Evolutionary conservation across 768 basidiomycete species (phyloP).

Genomic region (Dacryopinax primogenitus): DNA sequence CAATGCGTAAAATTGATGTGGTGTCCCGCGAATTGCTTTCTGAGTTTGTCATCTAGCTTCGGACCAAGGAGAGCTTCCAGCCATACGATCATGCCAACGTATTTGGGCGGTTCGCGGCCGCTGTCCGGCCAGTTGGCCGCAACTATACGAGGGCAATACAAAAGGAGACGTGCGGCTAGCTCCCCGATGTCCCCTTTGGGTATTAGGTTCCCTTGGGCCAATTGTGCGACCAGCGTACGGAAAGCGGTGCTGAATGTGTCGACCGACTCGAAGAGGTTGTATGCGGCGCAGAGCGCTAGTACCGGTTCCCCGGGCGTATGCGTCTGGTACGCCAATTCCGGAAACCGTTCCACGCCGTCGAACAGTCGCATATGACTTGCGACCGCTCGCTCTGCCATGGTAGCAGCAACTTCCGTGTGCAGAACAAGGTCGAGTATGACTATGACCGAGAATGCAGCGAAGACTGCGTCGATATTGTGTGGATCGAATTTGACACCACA

Average conservation of each 20-base stretch:
- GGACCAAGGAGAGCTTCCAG: background rate
- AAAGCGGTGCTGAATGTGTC: background rate
- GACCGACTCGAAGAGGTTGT: background rate
- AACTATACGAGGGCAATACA: background rate
- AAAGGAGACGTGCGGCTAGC: background rate
- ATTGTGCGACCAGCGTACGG: background rate
- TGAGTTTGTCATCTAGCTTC: background rate
- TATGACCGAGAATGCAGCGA: background rate
- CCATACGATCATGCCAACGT: background rate
- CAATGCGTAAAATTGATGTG: background rate
- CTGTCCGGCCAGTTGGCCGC: background rate
- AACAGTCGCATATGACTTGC: background rate
- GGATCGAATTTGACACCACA: background rate
- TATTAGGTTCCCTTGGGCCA: background rate
- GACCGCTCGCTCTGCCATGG: background rate
- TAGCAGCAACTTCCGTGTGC: background rate
- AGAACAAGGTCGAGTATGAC: background rate
- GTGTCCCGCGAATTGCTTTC: background rate
- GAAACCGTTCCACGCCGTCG: background rate
- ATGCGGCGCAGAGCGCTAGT: background rate
- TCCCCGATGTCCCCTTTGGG: background rate
- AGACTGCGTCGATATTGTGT: background rate
- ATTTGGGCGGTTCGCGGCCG: background rate
- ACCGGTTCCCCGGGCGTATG: background rate
- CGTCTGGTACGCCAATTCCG: background rate